Base-by-base conservation (phyloP, 2,329 filamentous ascomycete genomes). In the Diaporthe vexans region DNA sequence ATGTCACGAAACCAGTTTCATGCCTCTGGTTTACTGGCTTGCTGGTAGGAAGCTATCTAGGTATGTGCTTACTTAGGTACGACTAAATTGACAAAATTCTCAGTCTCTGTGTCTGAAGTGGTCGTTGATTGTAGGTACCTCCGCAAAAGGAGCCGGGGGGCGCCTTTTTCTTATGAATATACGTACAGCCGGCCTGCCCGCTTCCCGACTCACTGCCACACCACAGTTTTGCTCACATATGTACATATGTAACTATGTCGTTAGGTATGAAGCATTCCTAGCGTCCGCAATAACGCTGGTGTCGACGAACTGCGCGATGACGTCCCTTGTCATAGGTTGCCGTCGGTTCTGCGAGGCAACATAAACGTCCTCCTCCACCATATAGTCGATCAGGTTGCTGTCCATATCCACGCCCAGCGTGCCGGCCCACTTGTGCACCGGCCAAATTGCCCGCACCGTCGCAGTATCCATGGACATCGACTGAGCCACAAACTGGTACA, bases 361-460 rank as follows among this genome's bases (percentile, higher is more conserved):
- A 65, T 48, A 65, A n/a, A 65, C 26, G 9, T 65, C 59, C 43
- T 65, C 59, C 21, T 65, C 59, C 59, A 65, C 43, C 59, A 65
- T 65, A 43, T 65, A 65, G 40, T 65, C 59, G 10, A 65, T 51
- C 59, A 65, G n/a, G 26, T 65, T 65, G 11, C 59, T 65, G 40
- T 48, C 59, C 59, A 65, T 65, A 19, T 51, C 59, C 59, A 2
- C 59, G 6, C 59, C 59, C 19, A 65, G 40, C 43, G 59, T 48
- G 24, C 59, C 59, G 10, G 40, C 59, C 59, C 59, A 63, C 40
- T 29, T 48, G 40, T 63, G 59, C 17, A 48, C 59, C 59, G 40
- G 43, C 59, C 59, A 65, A 10, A 65, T 8, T 3, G 59, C 59
- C 43, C 51, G 59, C 19, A 48, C 59, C 17, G 59, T 65, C 5